These are phyloP conservation scores for Alectoria sarmentosa DNA, from an alignment of 495 filamentous ascomycete genomes.

Conservation along the genomic window DNA sequence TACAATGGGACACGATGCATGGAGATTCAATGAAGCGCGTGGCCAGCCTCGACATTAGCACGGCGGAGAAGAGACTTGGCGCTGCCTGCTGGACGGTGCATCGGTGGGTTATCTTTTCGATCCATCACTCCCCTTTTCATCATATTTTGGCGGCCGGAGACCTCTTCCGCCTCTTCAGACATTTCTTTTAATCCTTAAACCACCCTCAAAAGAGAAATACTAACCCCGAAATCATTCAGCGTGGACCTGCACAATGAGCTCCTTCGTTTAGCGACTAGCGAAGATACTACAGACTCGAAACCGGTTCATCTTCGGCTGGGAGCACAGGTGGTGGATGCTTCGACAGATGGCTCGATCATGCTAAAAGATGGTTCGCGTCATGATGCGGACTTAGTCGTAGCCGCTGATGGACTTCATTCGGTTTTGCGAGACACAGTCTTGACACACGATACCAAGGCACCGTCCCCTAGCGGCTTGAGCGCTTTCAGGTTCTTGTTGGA, in stretches of 20 bases:
- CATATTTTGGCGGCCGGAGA: no score
- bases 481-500: constrained; percentile 44
- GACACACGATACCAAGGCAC: constrained; percentile 25
- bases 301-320: constrained; percentile 33
- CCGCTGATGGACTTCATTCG: constrained; percentile 45
- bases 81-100: constrained; percentile 41
- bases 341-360: constrained; percentile 34
- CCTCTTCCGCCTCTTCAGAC: no score
- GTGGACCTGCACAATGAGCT: constrained; percentile 47
- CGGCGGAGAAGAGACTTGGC: constrained; percentile 21
- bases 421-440: constrained; percentile 24
- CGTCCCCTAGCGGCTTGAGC: constrained; percentile 27
- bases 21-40: constrained; percentile 23
- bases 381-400: constrained; percentile 41
- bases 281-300: constrained; percentile 28
- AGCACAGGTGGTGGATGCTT: constrained; percentile 28
- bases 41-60: constrained; percentile 21
- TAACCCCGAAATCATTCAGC: no score
- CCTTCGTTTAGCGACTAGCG: constrained; percentile 34
- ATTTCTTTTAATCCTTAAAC: no score
- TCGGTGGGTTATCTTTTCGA: no score
- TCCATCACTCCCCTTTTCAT: no score
- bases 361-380: constrained; percentile 29
- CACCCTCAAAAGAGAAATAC: no score
- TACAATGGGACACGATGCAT: constrained; percentile 12